Evolutionary conservation across 2,329 filamentous ascomycete species (phyloP).

Genomic region (Metarhizium guizhouense): DNA sequence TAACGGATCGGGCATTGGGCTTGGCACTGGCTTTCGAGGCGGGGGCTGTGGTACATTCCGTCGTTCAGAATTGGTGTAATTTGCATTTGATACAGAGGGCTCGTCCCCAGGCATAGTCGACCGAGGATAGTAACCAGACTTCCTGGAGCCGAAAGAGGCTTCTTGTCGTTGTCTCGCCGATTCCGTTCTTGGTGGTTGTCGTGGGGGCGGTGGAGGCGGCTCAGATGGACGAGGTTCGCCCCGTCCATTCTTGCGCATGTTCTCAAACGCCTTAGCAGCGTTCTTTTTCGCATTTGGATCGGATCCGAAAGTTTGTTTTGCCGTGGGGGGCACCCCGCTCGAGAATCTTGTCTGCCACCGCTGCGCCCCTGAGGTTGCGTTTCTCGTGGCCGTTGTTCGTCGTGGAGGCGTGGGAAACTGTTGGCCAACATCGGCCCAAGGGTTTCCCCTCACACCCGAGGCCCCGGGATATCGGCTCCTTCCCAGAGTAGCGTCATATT

Average conservation of each 20-base stretch:
- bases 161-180: constrained; percentile 44
- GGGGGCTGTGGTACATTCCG: constrained; percentile 9
- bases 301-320: constrained; percentile 26
- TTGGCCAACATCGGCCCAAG: constrained; percentile 40
- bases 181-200: constrained; percentile 39
- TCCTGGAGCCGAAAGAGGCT: constrained; percentile 44
- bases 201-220: constrained; percentile 22
- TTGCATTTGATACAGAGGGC: constrained; percentile 37
- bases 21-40: constrained; percentile 5
- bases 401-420: constrained; percentile 43
- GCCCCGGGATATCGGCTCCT: constrained; percentile 33
- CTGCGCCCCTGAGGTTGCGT: constrained; percentile 30
- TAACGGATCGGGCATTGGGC: constrained; percentile 35
- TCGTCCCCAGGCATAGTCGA: constrained; percentile 43
- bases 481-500: constrained; percentile 41
- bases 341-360: constrained; percentile 36
- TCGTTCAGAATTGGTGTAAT: constrained; percentile 31
- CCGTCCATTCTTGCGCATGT: constrained; percentile 29
- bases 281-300: constrained; percentile 31
- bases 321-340: constrained; percentile 31
- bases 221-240: constrained; percentile 17
- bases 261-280: constrained; percentile 32
- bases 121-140: constrained; percentile 39
- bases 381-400: constrained; percentile 22
- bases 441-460: constrained; percentile 49